Base-by-base conservation (phyloP, 108 stramenopile species). In the Stephanodiscus triporus region DNA sequence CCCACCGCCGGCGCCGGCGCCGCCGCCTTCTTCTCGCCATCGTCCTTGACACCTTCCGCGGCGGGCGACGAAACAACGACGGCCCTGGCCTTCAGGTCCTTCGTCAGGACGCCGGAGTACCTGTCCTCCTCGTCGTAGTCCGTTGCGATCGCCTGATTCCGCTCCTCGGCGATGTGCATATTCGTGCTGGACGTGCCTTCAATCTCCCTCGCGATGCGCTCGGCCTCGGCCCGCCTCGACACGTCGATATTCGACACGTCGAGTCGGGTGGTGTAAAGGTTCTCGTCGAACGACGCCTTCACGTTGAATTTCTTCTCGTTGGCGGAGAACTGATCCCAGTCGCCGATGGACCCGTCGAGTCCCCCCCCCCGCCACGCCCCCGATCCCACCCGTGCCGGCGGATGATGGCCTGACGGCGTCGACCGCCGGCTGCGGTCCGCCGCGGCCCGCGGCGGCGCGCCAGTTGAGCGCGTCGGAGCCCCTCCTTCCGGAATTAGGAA, bases 231-330 rank as follows among this genome's bases (percentile, higher is more conserved):
- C 40, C 80, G 54, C 67, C 95, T 87, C 56, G 63, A 57, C 16
- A 66, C 61, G 60, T 94, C 89, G 37, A 97, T 78, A 4, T 75
- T 64, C 9, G 71, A 58, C 54, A 88, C 93, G 70, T 98, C 93
- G 65, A 98, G 83, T 43, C 76, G 64, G 3, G 97, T 98, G 0
- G 98, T 98, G 84, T 98, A 98, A n/a, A 97, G 71, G 82, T 93
- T 98, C 74, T 98, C 98, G 71, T 98, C 96, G 63, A 84, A 98
- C 23, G 89, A 80, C 13, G 93, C 86, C 63, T 86, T 86, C 72
- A 98, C 95, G 73, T 91, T 89, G 81, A 97, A 97, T 51, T 87
- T 71, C 37, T 85, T 73, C 68, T 94, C 77, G 73, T 97, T 97
- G 37, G 92, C 94, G 65, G 89, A 75, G 75, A 97, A 97, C 72